phyloP scores from a whole-genome alignment of 805 yeast genomes.

The Pichia nanzhaoensis region DNA sequence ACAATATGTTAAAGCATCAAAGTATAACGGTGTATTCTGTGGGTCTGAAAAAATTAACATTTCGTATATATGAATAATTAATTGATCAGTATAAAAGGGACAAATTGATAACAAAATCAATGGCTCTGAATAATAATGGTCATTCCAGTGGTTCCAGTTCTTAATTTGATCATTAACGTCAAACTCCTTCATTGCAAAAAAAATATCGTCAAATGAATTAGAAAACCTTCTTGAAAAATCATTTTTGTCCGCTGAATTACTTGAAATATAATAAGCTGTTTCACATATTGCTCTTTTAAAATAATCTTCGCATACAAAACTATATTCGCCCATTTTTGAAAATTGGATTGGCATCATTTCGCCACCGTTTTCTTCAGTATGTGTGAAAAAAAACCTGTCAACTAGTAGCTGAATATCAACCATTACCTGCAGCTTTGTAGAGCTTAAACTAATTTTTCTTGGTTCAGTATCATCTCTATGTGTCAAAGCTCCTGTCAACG shows the following conservation, averaged over 20 bases:
- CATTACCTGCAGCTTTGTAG: constrained; percentile 38
- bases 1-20: constrained; percentile 49
- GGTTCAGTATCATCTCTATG: constrained; percentile 37
- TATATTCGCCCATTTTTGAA: constrained; percentile 21
- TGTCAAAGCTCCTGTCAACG: constrained; percentile 60
- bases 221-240: constrained; percentile 15
- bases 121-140: constrained; percentile 17
- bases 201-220: constrained; percentile 19
- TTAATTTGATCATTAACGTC: constrained; percentile 19
- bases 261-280: constrained; percentile 37
- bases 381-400: constrained; percentile 39
- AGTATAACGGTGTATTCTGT: constrained; percentile 40
- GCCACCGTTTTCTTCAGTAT: constrained; percentile 15
- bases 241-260: constrained; percentile 19
- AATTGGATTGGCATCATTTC: constrained; percentile 25
- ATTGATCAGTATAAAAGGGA: constrained; percentile 43
- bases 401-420: constrained; percentile 49
- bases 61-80: constrained; percentile 42
- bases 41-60: constrained; percentile 38
- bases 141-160: constrained; percentile 22
- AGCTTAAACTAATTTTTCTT: constrained; percentile 49
- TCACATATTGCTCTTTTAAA: constrained; percentile 51
- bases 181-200: constrained; percentile 22
- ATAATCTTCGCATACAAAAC: constrained; percentile 36
- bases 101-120: constrained; percentile 42